phyloP scores from a whole-genome alignment of 139 green algal species.

The Chlorella sp. region DNA sequence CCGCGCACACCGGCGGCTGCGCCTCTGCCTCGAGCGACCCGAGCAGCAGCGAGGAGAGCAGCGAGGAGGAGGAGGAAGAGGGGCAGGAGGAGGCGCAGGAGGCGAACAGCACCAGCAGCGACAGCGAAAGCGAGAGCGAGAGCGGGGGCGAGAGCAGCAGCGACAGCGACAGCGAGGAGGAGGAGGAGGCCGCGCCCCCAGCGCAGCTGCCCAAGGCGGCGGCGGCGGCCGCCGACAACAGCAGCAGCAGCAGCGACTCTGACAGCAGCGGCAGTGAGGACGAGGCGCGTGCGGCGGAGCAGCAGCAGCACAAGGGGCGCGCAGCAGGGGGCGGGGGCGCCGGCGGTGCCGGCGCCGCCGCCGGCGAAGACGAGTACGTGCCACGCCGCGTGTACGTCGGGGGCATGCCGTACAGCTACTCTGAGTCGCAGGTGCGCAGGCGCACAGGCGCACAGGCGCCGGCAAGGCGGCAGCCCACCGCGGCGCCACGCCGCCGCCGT shows the following conservation, averaged over 20 bases:
- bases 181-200: not conserved
- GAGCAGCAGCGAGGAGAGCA: constrained; percentile 6
- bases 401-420: constrained; percentile 89
- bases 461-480: too few relatives aligned
- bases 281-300: not conserved
- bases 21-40: not conserved
- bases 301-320: not conserved
- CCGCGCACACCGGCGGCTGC: not conserved
- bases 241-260: constrained; percentile 23
- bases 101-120: not conserved
- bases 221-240: not conserved
- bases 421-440: constrained; percentile 52
- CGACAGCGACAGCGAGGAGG: not conserved
- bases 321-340: constrained; percentile 8
- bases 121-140: not conserved
- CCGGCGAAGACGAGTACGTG: constrained; percentile 19
- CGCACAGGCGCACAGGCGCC: too few relatives aligned
- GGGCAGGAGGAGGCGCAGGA: not conserved
- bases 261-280: not conserved
- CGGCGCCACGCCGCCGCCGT: too few relatives aligned
- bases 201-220: not conserved
- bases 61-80: not conserved
- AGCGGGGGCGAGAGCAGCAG: not conserved
- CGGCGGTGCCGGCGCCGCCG: not conserved
- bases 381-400: constrained; percentile 79